Base-by-base conservation (phyloP, 129 eudicot species). In the Saussurea involucrata region DNA sequence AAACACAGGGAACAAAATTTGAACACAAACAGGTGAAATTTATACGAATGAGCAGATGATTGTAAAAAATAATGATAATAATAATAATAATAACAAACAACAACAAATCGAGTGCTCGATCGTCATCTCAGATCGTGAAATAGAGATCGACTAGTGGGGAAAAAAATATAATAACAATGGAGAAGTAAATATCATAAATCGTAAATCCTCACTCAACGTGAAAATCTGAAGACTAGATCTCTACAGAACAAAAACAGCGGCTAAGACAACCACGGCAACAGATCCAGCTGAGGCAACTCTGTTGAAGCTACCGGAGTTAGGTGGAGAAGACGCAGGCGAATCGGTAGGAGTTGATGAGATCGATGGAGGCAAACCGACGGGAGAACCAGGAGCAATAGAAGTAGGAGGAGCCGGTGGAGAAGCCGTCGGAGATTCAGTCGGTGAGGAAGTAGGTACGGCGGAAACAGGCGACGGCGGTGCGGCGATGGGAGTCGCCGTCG, bases 181-280 rank as follows among this genome's bases (percentile, higher is more conserved):
- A 2, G 53, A 33, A 18, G 8, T 67, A 76, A 66, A 53, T 49
- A 73, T 63, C 66, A 64, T 9, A 65, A 76, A 29, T 37, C 61
- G 29, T 21, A 71, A 73, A 21, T 42, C 58, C 75, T 63, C 78
- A 29, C 42, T 75, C 32, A 80, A 73, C 20, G 71, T 46, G 49
- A 70, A 78, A 68, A 73, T 73, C 63, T 3, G 15, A 31, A 5
- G 4, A 29, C 22, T 42, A 42, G 63, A 82, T 74, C 81, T 89
- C 90, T 92, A 92, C 75, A 89, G 57, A 82, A 87, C 76, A 63
- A 92, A 74, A 60, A 88, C 88, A 13, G 90, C 90, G 68, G 88
- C 90, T 61, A 92, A 60, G 79, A 82, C 78, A 20, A 83, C 95
- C 22, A 68, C 84, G 11, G 83, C 97, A 1, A 84, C 82, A 18